phyloP scores from a whole-genome alignment of 768 basidiomycete species.

The Termitomyces sp. region DNA sequence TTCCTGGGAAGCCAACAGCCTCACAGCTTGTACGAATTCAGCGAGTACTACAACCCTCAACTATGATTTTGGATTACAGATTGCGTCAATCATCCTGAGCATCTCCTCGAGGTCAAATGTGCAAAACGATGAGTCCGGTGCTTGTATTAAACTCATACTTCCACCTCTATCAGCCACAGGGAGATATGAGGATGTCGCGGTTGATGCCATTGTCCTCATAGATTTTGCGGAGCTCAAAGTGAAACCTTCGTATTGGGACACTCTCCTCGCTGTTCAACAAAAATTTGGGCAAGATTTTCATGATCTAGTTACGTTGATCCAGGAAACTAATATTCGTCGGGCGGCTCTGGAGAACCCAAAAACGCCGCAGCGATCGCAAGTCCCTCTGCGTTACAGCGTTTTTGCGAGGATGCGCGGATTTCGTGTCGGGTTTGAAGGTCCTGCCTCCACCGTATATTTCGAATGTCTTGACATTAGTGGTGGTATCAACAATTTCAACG shows the following conservation, averaged over 20 bases:
- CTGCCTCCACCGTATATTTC: slow-evolving; percentile 64
- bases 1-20: slow-evolving; percentile 60
- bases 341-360: slow-evolving; percentile 16
- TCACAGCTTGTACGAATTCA: slow-evolving; percentile 40
- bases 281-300: slow-evolving; percentile 89
- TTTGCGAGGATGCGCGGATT: slow-evolving; percentile 74
- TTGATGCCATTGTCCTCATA: slow-evolving; percentile 55
- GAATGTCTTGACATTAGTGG: slow-evolving; percentile 75
- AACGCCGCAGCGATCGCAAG: slow-evolving; percentile 2
- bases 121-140: slow-evolving; percentile 29
- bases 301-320: slow-evolving; percentile 64
- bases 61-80: slow-evolving; percentile 58
- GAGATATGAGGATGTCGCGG: slow-evolving; percentile 36
- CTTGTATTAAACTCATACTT: slow-evolving; percentile 56
- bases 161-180: slow-evolving; percentile 65
- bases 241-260: slow-evolving; percentile 82
- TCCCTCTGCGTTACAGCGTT: slow-evolving; percentile 35
- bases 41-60: slow-evolving; percentile 23
- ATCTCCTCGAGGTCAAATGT: slow-evolving; percentile 45
- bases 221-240: slow-evolving; percentile 69
- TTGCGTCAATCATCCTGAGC: slow-evolving; percentile 53
- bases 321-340: slow-evolving; percentile 42
- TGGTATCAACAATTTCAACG: slow-evolving; percentile 39
- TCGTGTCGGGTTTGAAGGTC: slow-evolving; percentile 70
- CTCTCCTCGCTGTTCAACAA: slow-evolving; percentile 75